Evolutionary conservation across 169 alveolate genomes (phyloP), one percentile per base, ranked within the genome.

Genomic region (Cryptosporidium muris): DNA sequence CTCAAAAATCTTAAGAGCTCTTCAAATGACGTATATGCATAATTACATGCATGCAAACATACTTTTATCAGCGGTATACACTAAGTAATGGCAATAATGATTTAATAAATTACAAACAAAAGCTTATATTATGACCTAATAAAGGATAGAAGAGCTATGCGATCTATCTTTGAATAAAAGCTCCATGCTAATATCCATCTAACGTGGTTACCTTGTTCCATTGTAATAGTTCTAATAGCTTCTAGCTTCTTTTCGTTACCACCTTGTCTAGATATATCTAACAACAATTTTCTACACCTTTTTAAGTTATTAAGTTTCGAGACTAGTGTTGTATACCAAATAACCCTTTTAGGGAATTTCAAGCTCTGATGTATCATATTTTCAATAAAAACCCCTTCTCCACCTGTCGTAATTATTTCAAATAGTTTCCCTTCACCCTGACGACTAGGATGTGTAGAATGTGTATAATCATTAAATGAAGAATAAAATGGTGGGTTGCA

Each of bases 401-500:
- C 93, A 42, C 93, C 93, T 1, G 80, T 80, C 37, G 89, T 81
- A 12, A 81, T 45, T 3, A 85, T 40, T 53, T 90, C 93, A 58
- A 63, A 62, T 12, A 51, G 51, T n/a, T 58, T 51, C 12, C 90
- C 88, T 12, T 14, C 74, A 7, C 66, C 60, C 5, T n/a, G 43
- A 7, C 92, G 81, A 4, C 4, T 11, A 3, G 93, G 93, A 49
- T 66, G 67, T 4, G 54, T 56, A 54, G 49, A 58, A 42, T 12
- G 56, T 34, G 42, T 52, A 2, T 81, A 49, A 42, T 65, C 58
- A 11, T 54, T 82, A 12, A 12, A 25, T 47, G 80, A 60, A 11
- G 25, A 45, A 38, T 88, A 81, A 43, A 66, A 90, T 1, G 93
- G 93, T 25, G 93, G 93, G n/a, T 90, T 90, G 64, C 92, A 90